phyloP scores from a whole-genome alignment of 208 protist species.

The Trypanosoma platydactyli region DNA sequence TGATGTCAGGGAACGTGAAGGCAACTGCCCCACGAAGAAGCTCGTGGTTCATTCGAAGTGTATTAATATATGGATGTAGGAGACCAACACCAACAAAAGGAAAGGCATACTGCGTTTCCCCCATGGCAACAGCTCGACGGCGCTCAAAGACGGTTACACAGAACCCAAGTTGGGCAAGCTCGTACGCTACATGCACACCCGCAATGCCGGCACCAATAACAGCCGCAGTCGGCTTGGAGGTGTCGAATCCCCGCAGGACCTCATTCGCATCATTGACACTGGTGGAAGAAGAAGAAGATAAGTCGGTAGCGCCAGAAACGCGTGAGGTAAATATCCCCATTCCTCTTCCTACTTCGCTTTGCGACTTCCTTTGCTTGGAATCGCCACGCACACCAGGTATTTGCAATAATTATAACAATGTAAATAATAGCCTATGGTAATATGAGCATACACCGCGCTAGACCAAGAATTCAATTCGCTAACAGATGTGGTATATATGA shows the following conservation, averaged over 20 bases:
- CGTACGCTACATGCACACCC: constrained; percentile 85
- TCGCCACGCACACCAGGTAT: too few species aligned
- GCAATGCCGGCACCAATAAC: constrained; percentile 84
- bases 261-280: constrained; percentile 10
- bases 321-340: constrained; percentile 18
- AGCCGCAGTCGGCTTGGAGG: constrained; percentile 52
- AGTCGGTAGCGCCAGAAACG: background rate
- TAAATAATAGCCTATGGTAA: constrained; percentile 21
- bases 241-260: constrained; percentile 41
- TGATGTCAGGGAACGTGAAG: constrained; percentile 50
- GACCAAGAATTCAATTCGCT: too few species aligned
- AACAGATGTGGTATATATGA: too few species aligned
- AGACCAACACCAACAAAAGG: constrained; percentile 80
- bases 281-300: background rate
- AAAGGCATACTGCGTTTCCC: constrained; percentile 60
- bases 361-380: background rate
- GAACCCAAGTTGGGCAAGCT: constrained; percentile 80
- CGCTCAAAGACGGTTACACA: constrained; percentile 84
- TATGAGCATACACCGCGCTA: constrained; percentile 1
- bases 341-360: background rate
- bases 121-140: constrained; percentile 36
- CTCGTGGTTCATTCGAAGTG: constrained; percentile 35
- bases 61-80: constrained; percentile 55
- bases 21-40: constrained; percentile 48
- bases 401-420: constrained; percentile 5